Base-by-base conservation (phyloP, 352 stramenopile species). In the Nannochloropsis limnetica region DNA sequence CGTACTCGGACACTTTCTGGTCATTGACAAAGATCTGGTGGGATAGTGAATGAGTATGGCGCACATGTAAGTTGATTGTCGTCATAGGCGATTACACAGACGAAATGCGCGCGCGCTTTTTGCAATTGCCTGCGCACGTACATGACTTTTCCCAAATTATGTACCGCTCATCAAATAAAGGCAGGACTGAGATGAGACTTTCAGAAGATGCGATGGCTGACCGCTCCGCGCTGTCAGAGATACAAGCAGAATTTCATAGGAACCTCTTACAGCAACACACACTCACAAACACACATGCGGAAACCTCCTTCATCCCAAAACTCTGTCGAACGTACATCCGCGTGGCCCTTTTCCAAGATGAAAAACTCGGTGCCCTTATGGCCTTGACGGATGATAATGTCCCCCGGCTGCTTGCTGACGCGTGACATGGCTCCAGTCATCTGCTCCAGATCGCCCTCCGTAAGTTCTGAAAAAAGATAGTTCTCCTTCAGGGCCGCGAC, bases 1-100 rank as follows among this genome's bases (percentile, higher is more conserved):
- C 25, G 27, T 87, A 88, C 25, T 79, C 80, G 5, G 80, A 67
- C 9, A 86, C 80, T 28, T 81, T 81, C 22, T 87, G 54, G 3
- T 84, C 85, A 67, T 81, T 67, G 80, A 82, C 43, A 67, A 82
- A 82, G 31, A 82, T 29, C 43, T 82, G 17, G 17, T 67, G n/a
- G 8, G 37, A 49, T 49, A 15, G 37, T 49, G 11, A 14, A 49
- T 49, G 37, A 17, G 4, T 49, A 14, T 49, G 37, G 37, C 37
- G 37, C 37, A 49, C 2, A 49, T 49, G 37, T 6, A 49, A 49
- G 37, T 0, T 20, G 37, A 20, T 49, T n/a, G n/a, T n/a, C n/a
- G n/a, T n/a, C n/a, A n/a, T n/a, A n/a, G n/a, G n/a, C n/a, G n/a
- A n/a, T n/a, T n/a, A n/a, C n/a, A n/a, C n/a, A n/a, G 0, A 49